phyloP scores from a whole-genome alignment of 164 flowering plant species.

The Cinnamomum chago region DNA sequence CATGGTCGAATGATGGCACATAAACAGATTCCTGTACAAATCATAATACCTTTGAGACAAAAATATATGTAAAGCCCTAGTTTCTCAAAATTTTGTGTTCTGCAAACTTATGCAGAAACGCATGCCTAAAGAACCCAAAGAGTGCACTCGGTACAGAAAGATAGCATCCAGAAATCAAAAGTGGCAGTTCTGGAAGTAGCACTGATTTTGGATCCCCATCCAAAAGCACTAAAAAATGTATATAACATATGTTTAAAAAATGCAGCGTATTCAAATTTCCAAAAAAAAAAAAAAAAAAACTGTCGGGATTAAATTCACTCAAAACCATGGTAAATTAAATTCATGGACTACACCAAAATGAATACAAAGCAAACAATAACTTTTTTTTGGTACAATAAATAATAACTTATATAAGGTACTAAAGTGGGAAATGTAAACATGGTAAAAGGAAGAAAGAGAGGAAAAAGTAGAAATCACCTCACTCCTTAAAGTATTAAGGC shows the following conservation, averaged over 20 bases:
- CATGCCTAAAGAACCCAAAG: background rate
- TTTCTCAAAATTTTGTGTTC: background rate
- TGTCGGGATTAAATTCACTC: background rate
- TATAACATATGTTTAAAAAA: no score
- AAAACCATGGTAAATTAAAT: background rate
- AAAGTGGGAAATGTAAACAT: background rate
- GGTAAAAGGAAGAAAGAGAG: background rate
- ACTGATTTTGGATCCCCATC: background rate
- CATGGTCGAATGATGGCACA: conserved; percentile 91
- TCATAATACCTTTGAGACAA: conserved; percentile 7
- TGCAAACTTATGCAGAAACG: no score
- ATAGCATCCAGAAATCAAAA: background rate
- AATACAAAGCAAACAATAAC: background rate
- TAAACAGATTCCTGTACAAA: conserved; percentile 69
- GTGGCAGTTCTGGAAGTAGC: background rate
- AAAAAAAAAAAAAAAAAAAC: no score
- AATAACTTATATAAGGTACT: no score
- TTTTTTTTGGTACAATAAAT: no score
- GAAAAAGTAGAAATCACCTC: conserved; percentile 36
- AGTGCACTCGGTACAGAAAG: background rate
- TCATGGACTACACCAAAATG: background rate
- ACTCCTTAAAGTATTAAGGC: conserved; percentile 54
- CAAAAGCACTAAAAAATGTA: background rate
- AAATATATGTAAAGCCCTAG: background rate
- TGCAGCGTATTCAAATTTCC: background rate